Evolutionary conservation across 495 filamentous ascomycete species (phyloP).

Genomic region (Xylaria acuta): DNA sequence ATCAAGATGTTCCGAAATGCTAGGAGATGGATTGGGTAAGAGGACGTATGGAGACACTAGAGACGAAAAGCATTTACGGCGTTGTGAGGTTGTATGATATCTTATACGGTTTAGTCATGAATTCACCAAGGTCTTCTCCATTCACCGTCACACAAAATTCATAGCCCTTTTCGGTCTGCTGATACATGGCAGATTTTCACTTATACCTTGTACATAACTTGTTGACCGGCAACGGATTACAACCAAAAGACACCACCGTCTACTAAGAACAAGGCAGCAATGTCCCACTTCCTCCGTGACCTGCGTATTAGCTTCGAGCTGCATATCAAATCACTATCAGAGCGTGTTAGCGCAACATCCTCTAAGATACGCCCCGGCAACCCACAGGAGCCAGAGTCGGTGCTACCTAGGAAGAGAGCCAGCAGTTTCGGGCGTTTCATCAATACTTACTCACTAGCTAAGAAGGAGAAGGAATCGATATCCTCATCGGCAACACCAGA

Average conservation of each 20-base stretch:
- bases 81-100: slow-evolving; percentile 10
- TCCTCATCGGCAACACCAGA: neutral
- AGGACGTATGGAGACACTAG: neutral
- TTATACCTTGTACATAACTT: neutral
- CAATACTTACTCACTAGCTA: neutral
- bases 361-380: slow-evolving; percentile 8
- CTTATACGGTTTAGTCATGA: slow-evolving; percentile 8
- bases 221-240: neutral
- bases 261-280: neutral
- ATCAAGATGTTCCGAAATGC: slow-evolving; percentile 78
- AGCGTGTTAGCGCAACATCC: neutral
- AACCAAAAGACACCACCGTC: neutral
- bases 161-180: neutral
- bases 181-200: slow-evolving; percentile 1
- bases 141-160: neutral
- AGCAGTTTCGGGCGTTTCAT: slow-evolving; percentile 15
- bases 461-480: neutral
- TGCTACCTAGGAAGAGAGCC: neutral
- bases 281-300: neutral
- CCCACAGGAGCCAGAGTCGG: neutral
- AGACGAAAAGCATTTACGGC: slow-evolving; percentile 15
- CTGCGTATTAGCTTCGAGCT: neutral
- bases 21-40: slow-evolving; percentile 80
- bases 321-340: neutral
- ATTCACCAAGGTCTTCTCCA: neutral